Evolutionary conservation across 768 basidiomycete species (phyloP), one percentile per base, ranked within the genome.

Genomic region (Panellus pusillus): DNA sequence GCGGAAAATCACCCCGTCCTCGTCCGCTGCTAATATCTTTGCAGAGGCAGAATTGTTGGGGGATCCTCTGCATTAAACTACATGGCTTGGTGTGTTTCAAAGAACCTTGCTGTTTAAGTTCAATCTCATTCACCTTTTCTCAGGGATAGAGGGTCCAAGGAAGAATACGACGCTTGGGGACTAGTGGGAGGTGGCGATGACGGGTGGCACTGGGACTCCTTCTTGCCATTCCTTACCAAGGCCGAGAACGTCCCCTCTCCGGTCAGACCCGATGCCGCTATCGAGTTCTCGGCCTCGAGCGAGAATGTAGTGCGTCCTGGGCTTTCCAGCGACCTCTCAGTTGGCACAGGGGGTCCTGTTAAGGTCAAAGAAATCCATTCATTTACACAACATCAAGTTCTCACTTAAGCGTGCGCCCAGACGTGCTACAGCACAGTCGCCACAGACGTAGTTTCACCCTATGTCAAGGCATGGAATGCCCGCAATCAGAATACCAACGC

Each of bases 81-180:
- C 17, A 31, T 49, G 53, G 53, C 3, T 2, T 54, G 47, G 32
- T 35, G 14, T 35, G 32, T 14, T 35, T 35, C n/a, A n/a, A n/a
- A n/a, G 11, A 9, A 11, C 32, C 14, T 14, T 14, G 9, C 3
- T 35, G 32, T 35, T 2, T 14, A 3, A 35, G 32, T 24, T 24
- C 24, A 24, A 35, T 35, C 32, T 35, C 32, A 9, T 3, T 35
- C 32, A 35, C 32, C 14, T 14, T 35, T 14, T 14, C 32, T 35
- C 32, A 35, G 32, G 53, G 47, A 49, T 18, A 47, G 53, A 27
- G 53, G 47, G 15, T 54, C 53, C 4, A 29, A 24, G 19, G 47
- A 54, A 14, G 47, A 54, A 29, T 54, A 54, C 41, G 53, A 54
- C n/a, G 47, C 47, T 8, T 54, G 53, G 53, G 28, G 32, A 9